phyloP scores from a whole-genome alignment of 1,284 basidiomycete species.

The Apiotrichum brassicae region DNA sequence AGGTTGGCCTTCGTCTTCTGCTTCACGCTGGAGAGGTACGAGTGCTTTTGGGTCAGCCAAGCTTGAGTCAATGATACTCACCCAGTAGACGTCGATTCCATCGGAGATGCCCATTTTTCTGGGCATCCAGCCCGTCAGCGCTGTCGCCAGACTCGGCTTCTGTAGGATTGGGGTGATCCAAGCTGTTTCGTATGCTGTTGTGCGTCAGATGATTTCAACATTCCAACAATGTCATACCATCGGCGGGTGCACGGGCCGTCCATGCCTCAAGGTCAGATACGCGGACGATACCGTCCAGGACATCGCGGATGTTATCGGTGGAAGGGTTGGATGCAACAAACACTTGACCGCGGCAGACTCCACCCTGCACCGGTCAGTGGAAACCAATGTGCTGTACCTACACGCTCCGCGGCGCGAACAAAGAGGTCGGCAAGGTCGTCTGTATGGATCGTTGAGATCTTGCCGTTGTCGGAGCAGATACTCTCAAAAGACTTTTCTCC shows the following conservation, averaged over 20 bases:
- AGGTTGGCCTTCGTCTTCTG: background rate
- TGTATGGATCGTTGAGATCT: conserved; percentile 49
- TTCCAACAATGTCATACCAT: conserved; percentile 1
- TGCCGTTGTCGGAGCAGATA: conserved; percentile 46
- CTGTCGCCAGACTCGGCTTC: conserved; percentile 50
- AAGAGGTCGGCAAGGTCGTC: conserved; percentile 56
- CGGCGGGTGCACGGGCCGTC: conserved; percentile 13
- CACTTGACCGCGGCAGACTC: conserved; percentile 47
- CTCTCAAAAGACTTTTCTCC: conserved; percentile 44
- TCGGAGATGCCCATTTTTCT: conserved; percentile 50
- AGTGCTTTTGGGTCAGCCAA: background rate
- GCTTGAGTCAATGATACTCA: background rate
- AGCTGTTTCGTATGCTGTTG: conserved; percentile 42
- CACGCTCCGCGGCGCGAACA: conserved; percentile 48
- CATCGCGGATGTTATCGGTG: conserved; percentile 50
- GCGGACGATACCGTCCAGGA: conserved; percentile 49
- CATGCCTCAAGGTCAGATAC: conserved; percentile 43
- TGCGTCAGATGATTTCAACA: background rate
- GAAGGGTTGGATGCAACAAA: conserved; percentile 52
- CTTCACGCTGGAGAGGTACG: background rate
- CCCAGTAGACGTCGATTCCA: conserved; percentile 50
- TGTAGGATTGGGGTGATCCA: conserved; percentile 14
- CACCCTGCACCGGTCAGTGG: conserved; percentile 24
- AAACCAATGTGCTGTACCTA: conserved; percentile 19
- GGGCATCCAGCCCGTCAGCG: conserved; percentile 53